phyloP scores from a whole-genome alignment of 1,139 yeast genomes.

The Arxiozyma bovina region DNA sequence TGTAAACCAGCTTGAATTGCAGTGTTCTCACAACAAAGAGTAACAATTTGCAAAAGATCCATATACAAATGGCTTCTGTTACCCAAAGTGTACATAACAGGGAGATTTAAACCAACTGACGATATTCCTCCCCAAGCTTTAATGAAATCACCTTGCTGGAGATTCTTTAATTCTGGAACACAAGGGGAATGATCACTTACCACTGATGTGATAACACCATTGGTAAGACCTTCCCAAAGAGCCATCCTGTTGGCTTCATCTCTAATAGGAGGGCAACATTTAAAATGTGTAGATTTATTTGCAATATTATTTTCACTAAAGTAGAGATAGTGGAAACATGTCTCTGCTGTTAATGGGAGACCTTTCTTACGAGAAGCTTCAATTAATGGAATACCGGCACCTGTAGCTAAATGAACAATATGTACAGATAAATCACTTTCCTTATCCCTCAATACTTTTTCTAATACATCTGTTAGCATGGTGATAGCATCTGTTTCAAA shows the following conservation, averaged over 20 bases:
- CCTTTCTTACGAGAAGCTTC: constrained; percentile 51
- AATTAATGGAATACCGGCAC: constrained; percentile 68
- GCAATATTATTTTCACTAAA: constrained; percentile 70
- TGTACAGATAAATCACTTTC: constrained; percentile 57
- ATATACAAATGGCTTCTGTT: constrained; percentile 12
- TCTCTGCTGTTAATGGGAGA: constrained; percentile 58
- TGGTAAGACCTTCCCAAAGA: constrained; percentile 68
- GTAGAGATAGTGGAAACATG: constrained; percentile 86
- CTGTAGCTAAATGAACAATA: constrained; percentile 83
- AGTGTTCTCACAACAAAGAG: constrained; percentile 77
- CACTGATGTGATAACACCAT: constrained; percentile 66
- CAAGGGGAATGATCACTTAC: constrained; percentile 96
- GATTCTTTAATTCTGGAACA: constrained; percentile 77
- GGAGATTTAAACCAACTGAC: constrained; percentile 84
- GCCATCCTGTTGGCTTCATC: constrained; percentile 57
- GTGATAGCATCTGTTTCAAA: constrained; percentile 80
- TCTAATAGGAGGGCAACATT: constrained; percentile 93
- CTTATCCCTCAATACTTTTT: constrained; percentile 4
- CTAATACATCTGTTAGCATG: constrained; percentile 43
- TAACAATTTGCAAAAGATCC: constrained; percentile 52
- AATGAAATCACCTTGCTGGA: constrained; percentile 78
- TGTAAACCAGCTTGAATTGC: constrained; percentile 76
- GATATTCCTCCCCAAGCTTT: constrained; percentile 98
- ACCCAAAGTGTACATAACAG: constrained; percentile 72
- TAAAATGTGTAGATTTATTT: constrained; percentile 68